These are phyloP conservation scores for Stellera chamaejasme DNA, from an alignment of 345 rosid genomes.

Conservation along the genomic window DNA sequence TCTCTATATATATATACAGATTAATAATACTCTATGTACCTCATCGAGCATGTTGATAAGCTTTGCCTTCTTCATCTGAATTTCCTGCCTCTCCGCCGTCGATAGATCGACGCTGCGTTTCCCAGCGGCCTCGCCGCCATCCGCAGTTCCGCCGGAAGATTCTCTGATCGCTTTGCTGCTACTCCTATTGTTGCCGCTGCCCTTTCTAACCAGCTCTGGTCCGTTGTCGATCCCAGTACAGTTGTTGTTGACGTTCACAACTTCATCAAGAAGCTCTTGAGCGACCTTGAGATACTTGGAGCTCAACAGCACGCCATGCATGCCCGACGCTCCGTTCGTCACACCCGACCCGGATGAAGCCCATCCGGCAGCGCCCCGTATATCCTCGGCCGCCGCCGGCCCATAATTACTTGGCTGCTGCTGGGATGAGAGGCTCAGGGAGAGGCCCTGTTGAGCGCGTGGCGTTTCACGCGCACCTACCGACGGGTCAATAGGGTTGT, in stretches of 20 bases:
- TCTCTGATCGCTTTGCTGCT: conserved; percentile 41
- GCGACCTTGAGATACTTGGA: conserved; percentile 94
- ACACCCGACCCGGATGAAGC: conserved; percentile 73
- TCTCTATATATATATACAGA: background rate
- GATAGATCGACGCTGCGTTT: conserved; percentile 52
- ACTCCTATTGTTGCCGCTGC: conserved; percentile 21
- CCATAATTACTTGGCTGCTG: conserved; percentile 60
- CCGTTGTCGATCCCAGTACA: conserved; percentile 16
- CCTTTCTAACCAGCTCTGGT: conserved; percentile 34
- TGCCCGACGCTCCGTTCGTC: conserved; percentile 55
- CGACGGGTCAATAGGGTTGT: conserved; percentile 46
- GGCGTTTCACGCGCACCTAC: conserved; percentile 49
- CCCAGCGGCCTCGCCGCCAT: conserved; percentile 40
- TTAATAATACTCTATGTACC: conserved; percentile 29
- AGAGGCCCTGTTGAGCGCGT: conserved; percentile 78
- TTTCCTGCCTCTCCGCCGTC: conserved; percentile 88
- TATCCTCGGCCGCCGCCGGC: conserved; percentile 37
- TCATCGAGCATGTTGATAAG: conserved; percentile 86
- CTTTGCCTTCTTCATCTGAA: conserved; percentile 98
- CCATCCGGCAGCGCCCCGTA: conserved; percentile 42
- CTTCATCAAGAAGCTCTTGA: conserved; percentile 91
- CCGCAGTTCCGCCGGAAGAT: conserved; percentile 33
- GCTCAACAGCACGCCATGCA: conserved; percentile 59
- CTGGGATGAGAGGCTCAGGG: conserved; percentile 80
- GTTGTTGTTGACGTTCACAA: conserved; percentile 56